Percentiles rank a stretch among this genome's conserved stretches.
phyloP scores from a whole-genome alignment of 2,329 filamentous ascomycete genomes.

The Aspergillus floridensis region DNA sequence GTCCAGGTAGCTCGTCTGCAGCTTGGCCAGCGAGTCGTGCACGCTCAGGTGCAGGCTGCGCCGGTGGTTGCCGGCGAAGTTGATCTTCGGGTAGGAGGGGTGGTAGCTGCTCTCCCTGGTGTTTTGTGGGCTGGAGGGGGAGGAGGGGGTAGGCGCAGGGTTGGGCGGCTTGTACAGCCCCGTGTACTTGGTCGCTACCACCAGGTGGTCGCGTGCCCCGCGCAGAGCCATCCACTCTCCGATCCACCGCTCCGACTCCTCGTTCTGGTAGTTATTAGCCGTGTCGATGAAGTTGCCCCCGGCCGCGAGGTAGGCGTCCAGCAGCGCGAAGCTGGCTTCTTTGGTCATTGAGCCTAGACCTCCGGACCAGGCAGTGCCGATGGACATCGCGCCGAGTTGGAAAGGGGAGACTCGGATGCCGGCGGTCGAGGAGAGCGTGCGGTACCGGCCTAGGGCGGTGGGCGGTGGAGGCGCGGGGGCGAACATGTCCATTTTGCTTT shows the following conservation, averaged over 20 bases:
- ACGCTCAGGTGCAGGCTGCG: conserved; percentile 45
- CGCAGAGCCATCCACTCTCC: conserved; percentile 67
- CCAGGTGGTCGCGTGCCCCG: conserved; percentile 63
- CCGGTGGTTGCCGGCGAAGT: conserved; percentile 47
- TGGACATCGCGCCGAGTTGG: conserved; percentile 35
- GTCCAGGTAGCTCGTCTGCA: conserved; percentile 55
- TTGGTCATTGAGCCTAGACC: conserved; percentile 36
- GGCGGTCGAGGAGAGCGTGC: conserved; percentile 63
- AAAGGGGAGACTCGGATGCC: conserved; percentile 64
- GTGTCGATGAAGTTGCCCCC: conserved; percentile 74
- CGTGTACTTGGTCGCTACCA: conserved; percentile 68
- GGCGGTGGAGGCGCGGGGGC: conserved; percentile 50
- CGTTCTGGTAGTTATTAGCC: conserved; percentile 63
- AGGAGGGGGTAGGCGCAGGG: conserved; percentile 1
- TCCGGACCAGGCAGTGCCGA: conserved; percentile 39
- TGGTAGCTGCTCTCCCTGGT: conserved; percentile 65
- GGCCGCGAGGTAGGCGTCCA: conserved; percentile 62
- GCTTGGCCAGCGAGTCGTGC: conserved; percentile 46
- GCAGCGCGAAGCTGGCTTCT: conserved; percentile 57
- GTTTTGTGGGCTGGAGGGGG: not conserved
- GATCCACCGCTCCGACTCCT: conserved; percentile 62
- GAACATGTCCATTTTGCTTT: conserved; percentile 17
- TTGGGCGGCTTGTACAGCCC: not conserved
- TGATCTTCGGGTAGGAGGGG: conserved; percentile 27
- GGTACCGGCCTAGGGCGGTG: conserved; percentile 62